Conservation (phyloP, 257 asterid genomes). For the Schizonepeta tenuifolia region DNA sequence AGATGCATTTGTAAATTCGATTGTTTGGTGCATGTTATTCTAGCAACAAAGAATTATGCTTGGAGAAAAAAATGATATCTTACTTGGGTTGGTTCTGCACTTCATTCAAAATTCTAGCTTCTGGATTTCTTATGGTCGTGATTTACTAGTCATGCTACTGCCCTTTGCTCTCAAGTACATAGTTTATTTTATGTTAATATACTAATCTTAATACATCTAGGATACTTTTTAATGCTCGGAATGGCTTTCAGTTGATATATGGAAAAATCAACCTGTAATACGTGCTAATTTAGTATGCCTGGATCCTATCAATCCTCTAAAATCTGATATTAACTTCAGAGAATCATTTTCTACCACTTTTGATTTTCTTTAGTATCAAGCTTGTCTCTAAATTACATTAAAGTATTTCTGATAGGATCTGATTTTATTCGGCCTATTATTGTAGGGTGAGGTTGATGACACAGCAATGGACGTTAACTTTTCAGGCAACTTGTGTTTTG, state of each 20-base stretch:
- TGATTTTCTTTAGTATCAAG: background rate
- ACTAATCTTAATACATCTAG: conserved; percentile 15
- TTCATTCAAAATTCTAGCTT: conserved; percentile 25
- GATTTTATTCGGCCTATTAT: conserved; percentile 28
- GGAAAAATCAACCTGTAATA: conserved; percentile 16
- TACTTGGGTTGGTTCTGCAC: conserved; percentile 16
- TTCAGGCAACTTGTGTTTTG: conserved; percentile 91
- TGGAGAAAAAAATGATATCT: conserved; percentile 5
- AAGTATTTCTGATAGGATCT: conserved; percentile 28
- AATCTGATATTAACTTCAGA: background rate
- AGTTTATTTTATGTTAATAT: conserved; percentile 12
- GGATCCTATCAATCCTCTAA: conserved; percentile 5
- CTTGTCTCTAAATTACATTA: conserved; percentile 5
- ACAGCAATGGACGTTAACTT: conserved; percentile 96
- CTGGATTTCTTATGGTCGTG: background rate
- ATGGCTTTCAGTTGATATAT: conserved; percentile 3
- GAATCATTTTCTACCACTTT: conserved; percentile 24
- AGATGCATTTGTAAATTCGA: conserved; percentile 25
- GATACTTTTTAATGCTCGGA: conserved; percentile 22
- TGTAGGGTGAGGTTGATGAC: conserved; percentile 96
- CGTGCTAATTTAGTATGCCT: background rate
- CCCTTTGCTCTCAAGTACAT: conserved; percentile 13
- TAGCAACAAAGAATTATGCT: background rate
- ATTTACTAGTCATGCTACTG: conserved; percentile 6
- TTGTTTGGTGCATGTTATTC: conserved; percentile 25